Conservation (phyloP, 1,284 basidiomycete species). For the Leccinum griseonigrum region DNA sequence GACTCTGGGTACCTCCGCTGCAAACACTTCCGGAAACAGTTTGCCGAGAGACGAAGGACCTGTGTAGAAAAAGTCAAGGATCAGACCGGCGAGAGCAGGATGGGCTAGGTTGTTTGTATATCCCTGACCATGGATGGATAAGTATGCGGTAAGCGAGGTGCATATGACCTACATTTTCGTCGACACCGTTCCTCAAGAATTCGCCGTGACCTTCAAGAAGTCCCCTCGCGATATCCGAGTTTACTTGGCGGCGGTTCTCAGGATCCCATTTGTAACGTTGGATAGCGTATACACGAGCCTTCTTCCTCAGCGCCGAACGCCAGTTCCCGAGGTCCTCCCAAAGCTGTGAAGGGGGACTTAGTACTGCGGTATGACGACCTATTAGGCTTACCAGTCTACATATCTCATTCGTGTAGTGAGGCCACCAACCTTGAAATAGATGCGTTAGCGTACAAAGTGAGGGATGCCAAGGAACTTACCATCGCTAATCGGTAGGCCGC, state of each 20-base stretch:
- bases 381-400: not conserved
- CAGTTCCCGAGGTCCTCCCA: not conserved
- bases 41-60: not conserved
- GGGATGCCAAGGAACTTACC: not conserved
- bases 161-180: not conserved
- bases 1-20: not conserved
- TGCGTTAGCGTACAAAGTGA: not conserved
- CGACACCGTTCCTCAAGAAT: not conserved
- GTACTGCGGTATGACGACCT: not conserved
- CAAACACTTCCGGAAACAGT: not conserved
- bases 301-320: not conserved
- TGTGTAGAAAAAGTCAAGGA: not conserved
- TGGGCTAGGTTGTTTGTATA: not conserved
- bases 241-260: not conserved
- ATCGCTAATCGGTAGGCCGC: too few species aligned
- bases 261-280: not conserved
- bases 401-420: not conserved
- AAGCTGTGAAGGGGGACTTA: not conserved
- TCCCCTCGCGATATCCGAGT: not conserved
- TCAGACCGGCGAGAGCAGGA: not conserved
- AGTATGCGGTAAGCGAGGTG: not conserved
- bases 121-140: not conserved
- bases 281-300: not conserved
- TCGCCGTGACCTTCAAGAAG: not conserved
- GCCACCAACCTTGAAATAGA: not conserved